Base-by-base conservation (phyloP, 768 basidiomycete species). In the Lactifluus pinguis region DNA sequence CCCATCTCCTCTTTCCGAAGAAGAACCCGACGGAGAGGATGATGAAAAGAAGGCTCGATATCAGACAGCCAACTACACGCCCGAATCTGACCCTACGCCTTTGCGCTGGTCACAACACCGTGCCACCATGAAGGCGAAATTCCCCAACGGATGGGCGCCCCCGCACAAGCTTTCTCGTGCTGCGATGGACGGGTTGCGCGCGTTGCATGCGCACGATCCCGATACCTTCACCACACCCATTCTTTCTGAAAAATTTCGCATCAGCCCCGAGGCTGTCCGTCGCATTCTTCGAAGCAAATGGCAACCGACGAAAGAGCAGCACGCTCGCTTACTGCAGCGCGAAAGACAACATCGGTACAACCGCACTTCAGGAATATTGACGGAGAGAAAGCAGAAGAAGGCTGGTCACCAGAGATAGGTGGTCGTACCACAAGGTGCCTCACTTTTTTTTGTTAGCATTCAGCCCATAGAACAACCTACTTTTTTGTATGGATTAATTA, bases 211-310 rank as follows among this genome's bases (percentile, higher is more conserved):
- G 9, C 62, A 72, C 49, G 76, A 83, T 60, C 79, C 81, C 0
- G 71, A 68, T 7, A 69, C 59, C 44, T 81, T 75, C 69, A 71
- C 72, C 15, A 76, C 76, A 10, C 72, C 73, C 7, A 67, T 72
- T 2, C 74, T 84, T 6, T 74, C 79, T 6, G 66, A 76, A 45
- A 73, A 73, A 64, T 84, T 83, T 69, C 74, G 72, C 52, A 74
- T 83, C 58, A 78, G 76, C 53, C 72, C 76, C 30, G 83, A 84
- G 70, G 80, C 80, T 2, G 78, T 82, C 44, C 67, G 76, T 45
- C 70, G 82, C 51, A 80, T 84, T 32, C 66, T 83, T 50, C 73
- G 70, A 67, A 77, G 76, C 66, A 73, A 72, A 55, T 82, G 77
- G 72, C 68, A 72, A 67, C 75, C 77, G 32, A 65, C 70, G 29